Evolutionary conservation across 306 rosid species (phyloP), one percentile per base, ranked within the genome.

Genomic region (Rosa multiflora): DNA sequence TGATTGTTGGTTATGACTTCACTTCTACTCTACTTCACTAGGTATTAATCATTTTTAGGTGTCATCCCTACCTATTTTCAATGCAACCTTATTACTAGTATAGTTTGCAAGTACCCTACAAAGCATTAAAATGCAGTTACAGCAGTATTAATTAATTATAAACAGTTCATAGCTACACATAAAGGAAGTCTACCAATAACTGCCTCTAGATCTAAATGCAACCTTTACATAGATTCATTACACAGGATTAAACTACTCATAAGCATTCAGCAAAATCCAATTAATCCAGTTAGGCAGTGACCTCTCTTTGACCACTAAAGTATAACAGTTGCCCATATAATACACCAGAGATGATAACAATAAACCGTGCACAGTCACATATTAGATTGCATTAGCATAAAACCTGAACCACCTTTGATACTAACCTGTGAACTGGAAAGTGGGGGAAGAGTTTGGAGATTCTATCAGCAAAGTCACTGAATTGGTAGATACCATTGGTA

Each of bases 371-470:
- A 23, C 55, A 6, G 4, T 47, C 15, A 8, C 47, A 35, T 73
- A 15, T 8, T 4, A 52, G 40, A 42, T 52, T 9, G 46, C 61
- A 10, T 20, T 11, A 0, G 43, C 32, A 67, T n/a, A 43, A 13
- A 72, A 14, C 59, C 9, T 8, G 15, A 48, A 71, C 43, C 10
- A 48, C n/a, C 6, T 73, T 9, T 3, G 1, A 52, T 10, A 78
- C 85, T 39, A 85, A 92, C 98, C 97, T 92, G 94, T 91, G 93
- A 66, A 94, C 73, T 5, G 94, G 93, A 78, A 88, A 94, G 12
- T 83, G 72, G 64, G 94, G 97, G 72, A 59, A 92, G 75, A 92
- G 84, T 35, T 85, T 69, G 59, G 97, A 83, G 48, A 92, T 90
- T 59, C 10, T 56, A 42, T 43, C 49, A 1, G 94, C 97, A 83